A percentile compares a stretch with the other conserved stretches of the same genome.
Conservation (phyloP, 345 rosid species). For the Bretschneidera sinensis region DNA sequence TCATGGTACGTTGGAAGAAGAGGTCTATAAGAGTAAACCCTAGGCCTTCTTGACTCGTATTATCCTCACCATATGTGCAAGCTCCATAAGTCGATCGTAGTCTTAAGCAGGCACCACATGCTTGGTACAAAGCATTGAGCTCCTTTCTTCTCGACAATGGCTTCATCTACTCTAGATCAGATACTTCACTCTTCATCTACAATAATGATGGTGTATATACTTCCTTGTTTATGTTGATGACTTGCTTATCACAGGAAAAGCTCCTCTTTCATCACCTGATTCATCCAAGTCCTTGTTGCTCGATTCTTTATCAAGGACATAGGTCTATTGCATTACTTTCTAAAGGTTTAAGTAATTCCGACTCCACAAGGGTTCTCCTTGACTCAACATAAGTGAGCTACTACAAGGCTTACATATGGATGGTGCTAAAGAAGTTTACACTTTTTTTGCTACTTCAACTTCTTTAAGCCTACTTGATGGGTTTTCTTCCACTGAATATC, state of each 20-base stretch:
- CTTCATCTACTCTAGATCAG: not conserved
- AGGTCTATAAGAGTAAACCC: not conserved
- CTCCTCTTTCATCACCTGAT: not conserved
- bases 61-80: not conserved
- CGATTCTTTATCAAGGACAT: not conserved
- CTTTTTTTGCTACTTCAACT: not conserved
- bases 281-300: not conserved
- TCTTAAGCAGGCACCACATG: not conserved
- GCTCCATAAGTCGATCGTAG: not conserved
- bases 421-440: not conserved
- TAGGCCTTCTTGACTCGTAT: not conserved
- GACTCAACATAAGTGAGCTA: not conserved
- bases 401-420: not conserved
- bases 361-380: not conserved
- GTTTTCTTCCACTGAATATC: not conserved
- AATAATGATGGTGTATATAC: not conserved
- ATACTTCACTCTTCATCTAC: not conserved
- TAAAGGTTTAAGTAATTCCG: not conserved
- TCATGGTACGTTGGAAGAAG: not conserved
- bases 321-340: not conserved
- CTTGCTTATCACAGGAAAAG: not conserved
- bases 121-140: not conserved
- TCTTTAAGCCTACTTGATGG: not conserved
- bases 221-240: not conserved
- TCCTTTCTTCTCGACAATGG: not conserved